These are phyloP conservation scores for Ocimum tenuiflorum DNA, from an alignment of 257 asterid species.

Conservation along the genomic window DNA sequence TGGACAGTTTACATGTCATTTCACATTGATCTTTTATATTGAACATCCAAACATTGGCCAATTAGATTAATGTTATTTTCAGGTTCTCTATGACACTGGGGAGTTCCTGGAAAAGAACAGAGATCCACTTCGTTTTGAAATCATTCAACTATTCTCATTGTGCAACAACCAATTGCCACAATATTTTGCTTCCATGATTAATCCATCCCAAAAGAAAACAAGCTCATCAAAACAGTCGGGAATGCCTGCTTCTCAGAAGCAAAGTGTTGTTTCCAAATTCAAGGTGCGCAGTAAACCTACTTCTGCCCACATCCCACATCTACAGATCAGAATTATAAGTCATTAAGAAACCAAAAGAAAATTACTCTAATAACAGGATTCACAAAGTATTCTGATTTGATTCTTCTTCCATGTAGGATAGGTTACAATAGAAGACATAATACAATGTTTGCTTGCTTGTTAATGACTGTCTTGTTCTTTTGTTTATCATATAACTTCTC, in stretches of 20 bases:
- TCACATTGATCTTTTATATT: neutral
- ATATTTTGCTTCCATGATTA: slow-evolving; percentile 38
- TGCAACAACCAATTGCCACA: slow-evolving; percentile 53
- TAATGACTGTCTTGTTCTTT: neutral
- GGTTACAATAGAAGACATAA: neutral
- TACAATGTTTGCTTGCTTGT: neutral
- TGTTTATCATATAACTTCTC: slow-evolving; percentile 1
- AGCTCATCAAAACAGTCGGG: slow-evolving; percentile 32
- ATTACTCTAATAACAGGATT: neutral
- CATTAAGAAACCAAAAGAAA: neutral
- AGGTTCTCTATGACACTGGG: slow-evolving; percentile 44
- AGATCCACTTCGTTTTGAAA: slow-evolving; percentile 63
- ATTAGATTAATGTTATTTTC: slow-evolving; percentile 2
- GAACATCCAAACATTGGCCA: neutral
- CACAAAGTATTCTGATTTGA: neutral
- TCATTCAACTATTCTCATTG: slow-evolving; percentile 56
- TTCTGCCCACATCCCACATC: neutral
- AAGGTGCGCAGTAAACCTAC: slow-evolving; percentile 40
- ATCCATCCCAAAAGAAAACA: slow-evolving; percentile 28
- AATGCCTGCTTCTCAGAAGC: slow-evolving; percentile 46
- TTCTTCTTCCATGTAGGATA: neutral
- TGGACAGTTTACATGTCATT: neutral
- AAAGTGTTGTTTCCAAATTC: slow-evolving; percentile 65
- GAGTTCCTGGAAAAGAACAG: slow-evolving; percentile 91
- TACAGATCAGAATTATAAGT: neutral